Evolutionary conservation across 148 eudicot genomes (phyloP).

Genomic region (Amaranthus hypochondriacus): DNA sequence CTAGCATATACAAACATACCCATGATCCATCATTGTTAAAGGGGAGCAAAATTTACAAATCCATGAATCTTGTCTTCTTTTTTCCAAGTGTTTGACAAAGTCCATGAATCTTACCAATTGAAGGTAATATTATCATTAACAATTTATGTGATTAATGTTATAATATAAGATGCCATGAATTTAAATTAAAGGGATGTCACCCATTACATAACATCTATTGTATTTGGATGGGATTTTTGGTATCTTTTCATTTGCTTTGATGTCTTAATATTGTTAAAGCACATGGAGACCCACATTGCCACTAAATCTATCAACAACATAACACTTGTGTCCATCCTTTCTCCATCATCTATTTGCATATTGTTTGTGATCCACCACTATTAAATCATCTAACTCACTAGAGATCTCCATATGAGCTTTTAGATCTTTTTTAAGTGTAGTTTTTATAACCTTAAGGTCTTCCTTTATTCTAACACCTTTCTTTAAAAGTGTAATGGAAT

Average conservation of each 20-base stretch:
- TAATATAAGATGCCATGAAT: not conserved
- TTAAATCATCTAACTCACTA: not conserved
- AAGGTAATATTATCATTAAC: not conserved
- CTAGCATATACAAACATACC: no score
- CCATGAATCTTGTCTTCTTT: no score
- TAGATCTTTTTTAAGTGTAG: no score
- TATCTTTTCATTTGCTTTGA: constrained; percentile 9
- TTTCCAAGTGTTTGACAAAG: no score
- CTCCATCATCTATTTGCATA: constrained; percentile 10
- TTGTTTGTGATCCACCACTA: constrained; percentile 1
- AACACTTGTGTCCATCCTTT: constrained; percentile 14
- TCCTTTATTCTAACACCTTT: not conserved
- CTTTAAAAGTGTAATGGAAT: no score
- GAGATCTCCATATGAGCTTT: not conserved
- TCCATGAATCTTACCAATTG: constrained; percentile 1
- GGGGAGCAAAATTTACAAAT: no score
- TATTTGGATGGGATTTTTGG: not conserved
- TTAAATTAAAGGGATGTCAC: constrained; percentile 13
- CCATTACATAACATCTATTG: constrained; percentile 19
- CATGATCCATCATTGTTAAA: no score
- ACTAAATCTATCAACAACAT: constrained; percentile 2
- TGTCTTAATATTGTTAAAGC: not conserved
- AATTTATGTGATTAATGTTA: not conserved
- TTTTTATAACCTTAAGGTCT: no score
- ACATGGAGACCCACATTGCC: constrained; percentile 31